Base-by-base conservation (phyloP, 208 protist species). In the Histomonas meleagridis region DNA sequence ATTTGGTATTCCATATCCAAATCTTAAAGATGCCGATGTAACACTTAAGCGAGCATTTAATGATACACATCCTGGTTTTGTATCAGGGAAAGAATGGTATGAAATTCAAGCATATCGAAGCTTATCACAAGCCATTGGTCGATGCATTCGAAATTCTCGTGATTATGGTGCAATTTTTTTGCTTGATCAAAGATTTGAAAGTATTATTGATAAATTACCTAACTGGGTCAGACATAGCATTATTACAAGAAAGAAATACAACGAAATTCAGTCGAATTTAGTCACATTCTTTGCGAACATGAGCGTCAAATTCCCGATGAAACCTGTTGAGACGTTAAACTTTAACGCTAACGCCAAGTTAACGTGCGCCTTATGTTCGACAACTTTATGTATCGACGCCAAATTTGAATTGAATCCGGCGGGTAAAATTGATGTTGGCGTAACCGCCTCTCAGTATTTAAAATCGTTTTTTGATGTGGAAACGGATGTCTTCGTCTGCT, bases 111-210 rank as follows among this genome's bases (percentile, higher is more conserved):
- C 94, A 3, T 86, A 72, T n/a, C 81, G 93, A 69, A 91, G 93
- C 10, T 72, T 93, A 35, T 94, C 93, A 49, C 94, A 95, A 49
- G 93, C 94, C 28, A 3, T 95, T 38, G 94, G 94, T 18, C 57
- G 94, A 35, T 76, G 92, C 35, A 94, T 95, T 35, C 0, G 94
- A n/a, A 93, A 94, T 86, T 57, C 90, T 16, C 35, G 92, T 49
- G 94, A 94, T 32, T 94, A 94, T 90, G 94, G 93, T 32, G 78
- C 91, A 1, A 92, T 94, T 40, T n/a, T 93, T 28, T 62, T 94
- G 32, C 62, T 57, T 40, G 93, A 94, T 62, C 16, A 92, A 21
- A 32, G 93, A 69, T 94, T 92, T 91, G 35, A n/a, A 2, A 43
- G 55, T 21, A 46, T 40, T n/a, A 55, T 12, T 38, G 18, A 43